Conservation (phyloP, 495 filamentous ascomycete species). For the Jackrogersella multiformis region DNA sequence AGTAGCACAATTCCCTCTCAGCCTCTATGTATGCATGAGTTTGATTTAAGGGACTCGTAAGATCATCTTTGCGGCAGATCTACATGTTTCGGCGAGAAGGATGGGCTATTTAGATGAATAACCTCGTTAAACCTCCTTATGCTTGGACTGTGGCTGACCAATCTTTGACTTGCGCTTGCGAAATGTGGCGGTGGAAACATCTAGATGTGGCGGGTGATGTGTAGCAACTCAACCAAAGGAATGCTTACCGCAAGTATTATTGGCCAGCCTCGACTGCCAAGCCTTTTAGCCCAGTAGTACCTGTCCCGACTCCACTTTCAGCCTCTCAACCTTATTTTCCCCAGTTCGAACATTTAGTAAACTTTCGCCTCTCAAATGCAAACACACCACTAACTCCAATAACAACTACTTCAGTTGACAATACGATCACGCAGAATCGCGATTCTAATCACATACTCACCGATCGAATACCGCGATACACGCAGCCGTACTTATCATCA, state of each 20-base stretch:
- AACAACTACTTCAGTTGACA: neutral
- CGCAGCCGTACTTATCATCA: neutral
- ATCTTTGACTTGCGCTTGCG: neutral
- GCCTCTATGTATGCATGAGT: no score
- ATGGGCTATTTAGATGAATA: neutral
- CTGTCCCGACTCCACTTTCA: conserved; percentile 17
- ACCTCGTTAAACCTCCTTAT: neutral
- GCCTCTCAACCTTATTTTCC: conserved; percentile 31
- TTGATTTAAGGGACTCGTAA: neutral
- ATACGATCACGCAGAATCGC: neutral
- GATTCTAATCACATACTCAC: neutral
- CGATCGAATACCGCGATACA: no score
- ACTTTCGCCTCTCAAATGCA: conserved; percentile 13
- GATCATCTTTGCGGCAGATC: neutral
- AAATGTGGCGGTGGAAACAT: conserved; percentile 33
- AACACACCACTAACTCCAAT: conserved; percentile 3
- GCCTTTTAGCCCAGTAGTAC: conserved; percentile 1
- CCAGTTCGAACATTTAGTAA: conserved; percentile 4
- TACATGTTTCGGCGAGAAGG: neutral
- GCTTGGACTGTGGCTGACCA: conserved; percentile 12
- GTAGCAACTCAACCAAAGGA: no score
- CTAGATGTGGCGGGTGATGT: conserved; percentile 32
- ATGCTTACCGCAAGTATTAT: no score
- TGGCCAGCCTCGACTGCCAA: conserved; percentile 31
- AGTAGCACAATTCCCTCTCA: neutral